These are phyloP conservation scores for Pleurotus citrinopileatus DNA, from an alignment of 768 basidiomycete species.

Conservation along the genomic window DNA sequence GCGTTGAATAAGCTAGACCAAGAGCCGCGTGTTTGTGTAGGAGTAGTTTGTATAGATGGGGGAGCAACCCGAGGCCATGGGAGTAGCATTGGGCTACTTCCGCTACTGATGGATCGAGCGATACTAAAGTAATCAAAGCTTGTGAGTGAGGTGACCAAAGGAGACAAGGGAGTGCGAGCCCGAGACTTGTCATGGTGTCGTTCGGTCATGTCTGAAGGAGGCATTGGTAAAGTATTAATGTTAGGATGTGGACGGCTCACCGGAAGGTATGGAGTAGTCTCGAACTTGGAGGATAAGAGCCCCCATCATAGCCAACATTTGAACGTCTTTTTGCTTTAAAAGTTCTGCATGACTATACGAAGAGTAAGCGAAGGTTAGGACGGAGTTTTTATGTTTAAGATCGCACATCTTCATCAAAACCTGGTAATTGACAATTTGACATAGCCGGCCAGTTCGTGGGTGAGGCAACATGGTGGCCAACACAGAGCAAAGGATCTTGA, in stretches of 20 bases:
- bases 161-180: neutral
- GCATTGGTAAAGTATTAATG: neutral
- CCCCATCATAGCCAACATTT: conserved; percentile 79
- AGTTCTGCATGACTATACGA: conserved; percentile 36
- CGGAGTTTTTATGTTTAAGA: neutral
- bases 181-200: neutral
- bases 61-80: conserved; percentile 52
- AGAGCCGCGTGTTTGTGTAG: conserved; percentile 51
- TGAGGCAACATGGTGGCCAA: conserved; percentile 28
- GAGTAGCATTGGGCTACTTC: conserved; percentile 41
- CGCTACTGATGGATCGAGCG: conserved; percentile 33
- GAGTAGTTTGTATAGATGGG: conserved; percentile 30
- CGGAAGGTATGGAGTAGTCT: conserved; percentile 6
- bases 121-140: conserved; percentile 62
- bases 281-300: conserved; percentile 58
- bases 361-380: neutral
- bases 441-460: conserved; percentile 19
- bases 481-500: conserved; percentile 51
- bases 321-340: conserved; percentile 58
- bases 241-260: neutral
- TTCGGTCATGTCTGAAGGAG: neutral
- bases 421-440: conserved; percentile 30
- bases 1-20: conserved; percentile 81
- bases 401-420: conserved; percentile 50
- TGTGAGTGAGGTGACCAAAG: conserved; percentile 9